Evolutionary conservation across 2,329 filamentous ascomycete species (phyloP), one percentile per base, ranked within the genome.

Genomic region (Orbilia quercus): DNA sequence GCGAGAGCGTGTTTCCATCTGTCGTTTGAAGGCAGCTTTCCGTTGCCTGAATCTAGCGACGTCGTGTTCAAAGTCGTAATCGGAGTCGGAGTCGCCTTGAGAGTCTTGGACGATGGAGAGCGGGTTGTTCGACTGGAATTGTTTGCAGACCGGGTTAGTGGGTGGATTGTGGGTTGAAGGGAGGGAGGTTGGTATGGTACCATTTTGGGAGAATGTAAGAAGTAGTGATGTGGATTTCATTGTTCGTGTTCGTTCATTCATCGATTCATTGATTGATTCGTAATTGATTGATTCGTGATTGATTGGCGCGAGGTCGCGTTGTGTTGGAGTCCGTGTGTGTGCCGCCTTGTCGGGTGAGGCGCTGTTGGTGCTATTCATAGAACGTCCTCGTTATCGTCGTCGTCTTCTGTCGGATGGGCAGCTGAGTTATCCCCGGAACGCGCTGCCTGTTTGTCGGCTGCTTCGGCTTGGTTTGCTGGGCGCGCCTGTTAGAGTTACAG

Each of bases 11-110:
- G 4, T 42, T 36, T 71, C 12, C 9, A 64, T 58, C 36, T 63
- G 44, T 14, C 7, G 23, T 12, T 62, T 45, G 25, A 63, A 59
- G 11, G 40, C 22, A 16, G 14, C 51, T 7, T 25, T 50, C 7
- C 58, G 44, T 4, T 31, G 23, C 45, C 45, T 71, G 36, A 58
- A 55, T 11, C 66, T 51, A 20, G 23, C 12, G 16, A 71, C 36
- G 20, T 71, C 66, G 18, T 62, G 44, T 25, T 71, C 66, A 20
- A 45, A 71, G 28, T 42, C 60, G 66, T 71, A 71, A n/a, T 71
- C 66, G 34, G 50, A 57, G n/a, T 71, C 66, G 42, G 28, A 22
- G 12, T 71, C 66, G 20, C 44, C 66, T n/a, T 71, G 66, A 20
- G 66, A 71, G 45, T 71, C 66, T 18, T 51, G 40, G 12, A 71